Evolutionary conservation across 2,329 filamentous ascomycete genomes (phyloP).

Genomic region (Septoria petroselini): DNA sequence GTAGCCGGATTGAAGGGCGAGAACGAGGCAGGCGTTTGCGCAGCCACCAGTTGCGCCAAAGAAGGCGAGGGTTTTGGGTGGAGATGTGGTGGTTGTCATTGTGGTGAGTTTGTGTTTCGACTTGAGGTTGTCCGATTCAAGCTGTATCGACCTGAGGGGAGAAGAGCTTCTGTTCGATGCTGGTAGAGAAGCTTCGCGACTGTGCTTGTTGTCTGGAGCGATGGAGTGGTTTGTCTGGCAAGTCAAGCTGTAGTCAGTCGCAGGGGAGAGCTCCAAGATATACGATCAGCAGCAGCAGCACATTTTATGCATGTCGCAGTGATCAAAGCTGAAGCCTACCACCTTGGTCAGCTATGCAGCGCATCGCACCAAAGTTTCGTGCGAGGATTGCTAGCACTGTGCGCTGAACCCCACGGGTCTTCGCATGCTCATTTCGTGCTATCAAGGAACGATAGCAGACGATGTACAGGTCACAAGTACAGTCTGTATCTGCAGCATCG

Average conservation of each 20-base stretch:
- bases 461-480: no score
- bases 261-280: neutral
- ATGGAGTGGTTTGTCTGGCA: neutral
- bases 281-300: no score
- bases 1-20: constrained; percentile 41
- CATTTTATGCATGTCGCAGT: neutral
- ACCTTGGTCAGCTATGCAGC: neutral
- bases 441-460: no score
- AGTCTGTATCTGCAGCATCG: no score
- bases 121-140: no score
- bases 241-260: no score
- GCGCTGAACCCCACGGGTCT: no score
- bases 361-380: constrained; percentile 1
- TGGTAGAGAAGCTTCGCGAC: no score
- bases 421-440: no score
- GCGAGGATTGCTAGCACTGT: no score
- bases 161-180: no score
- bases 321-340: neutral
- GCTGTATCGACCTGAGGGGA: neutral
- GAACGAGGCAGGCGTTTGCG: constrained; percentile 45
- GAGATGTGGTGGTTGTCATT: constrained; percentile 9
- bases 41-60: constrained; percentile 54
- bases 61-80: constrained; percentile 45
- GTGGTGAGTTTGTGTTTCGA: neutral
- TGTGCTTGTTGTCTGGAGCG: neutral